These are phyloP conservation scores for Stromatinia cepivora DNA, from an alignment of 2,329 filamentous ascomycete genomes.

Conservation along the genomic window DNA sequence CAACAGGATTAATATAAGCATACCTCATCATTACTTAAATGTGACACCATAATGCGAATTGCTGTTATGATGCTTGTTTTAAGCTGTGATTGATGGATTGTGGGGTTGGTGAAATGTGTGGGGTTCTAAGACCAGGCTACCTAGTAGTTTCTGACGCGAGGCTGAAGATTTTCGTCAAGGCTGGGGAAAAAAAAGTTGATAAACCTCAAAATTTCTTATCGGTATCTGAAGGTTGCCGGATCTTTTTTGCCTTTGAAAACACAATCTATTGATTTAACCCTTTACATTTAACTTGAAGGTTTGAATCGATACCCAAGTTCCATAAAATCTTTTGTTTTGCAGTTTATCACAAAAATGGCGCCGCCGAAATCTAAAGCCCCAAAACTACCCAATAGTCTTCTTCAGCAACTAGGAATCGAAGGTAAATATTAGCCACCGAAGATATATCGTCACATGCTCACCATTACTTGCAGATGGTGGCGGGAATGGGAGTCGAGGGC, in stretches of 20 bases:
- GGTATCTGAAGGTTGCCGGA: background rate
- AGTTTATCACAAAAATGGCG: conserved; percentile 29
- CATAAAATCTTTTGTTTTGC: background rate
- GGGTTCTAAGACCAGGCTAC: conserved; percentile 18
- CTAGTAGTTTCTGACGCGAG: background rate
- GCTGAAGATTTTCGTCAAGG: conserved; percentile 15
- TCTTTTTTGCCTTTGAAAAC: background rate
- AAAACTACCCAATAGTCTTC: conserved; percentile 47
- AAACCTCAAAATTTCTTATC: conserved; percentile 20
- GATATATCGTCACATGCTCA: conserved; percentile 17
- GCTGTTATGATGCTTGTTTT: conserved; percentile 20
- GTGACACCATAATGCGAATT: conserved; percentile 43
- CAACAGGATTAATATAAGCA: conserved; percentile 3
- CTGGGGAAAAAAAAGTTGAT: conserved; percentile 18
- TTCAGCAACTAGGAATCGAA: conserved; percentile 48
- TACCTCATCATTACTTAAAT: conserved; percentile 64
- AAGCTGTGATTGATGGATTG: conserved; percentile 22
- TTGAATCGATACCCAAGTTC: background rate
- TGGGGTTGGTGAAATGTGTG: conserved; percentile 28
- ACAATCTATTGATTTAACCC: background rate
- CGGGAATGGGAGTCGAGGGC: conserved; percentile 29
- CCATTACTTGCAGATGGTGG: conserved; percentile 2
- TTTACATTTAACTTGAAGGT: background rate
- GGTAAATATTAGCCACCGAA: conserved; percentile 29
- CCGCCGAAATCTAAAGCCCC: conserved; percentile 42